A percentile compares a stretch with the other conserved stretches of the same genome.
phyloP scores from a whole-genome alignment of 208 protist genomes.

The Wallacemonas sp. region DNA sequence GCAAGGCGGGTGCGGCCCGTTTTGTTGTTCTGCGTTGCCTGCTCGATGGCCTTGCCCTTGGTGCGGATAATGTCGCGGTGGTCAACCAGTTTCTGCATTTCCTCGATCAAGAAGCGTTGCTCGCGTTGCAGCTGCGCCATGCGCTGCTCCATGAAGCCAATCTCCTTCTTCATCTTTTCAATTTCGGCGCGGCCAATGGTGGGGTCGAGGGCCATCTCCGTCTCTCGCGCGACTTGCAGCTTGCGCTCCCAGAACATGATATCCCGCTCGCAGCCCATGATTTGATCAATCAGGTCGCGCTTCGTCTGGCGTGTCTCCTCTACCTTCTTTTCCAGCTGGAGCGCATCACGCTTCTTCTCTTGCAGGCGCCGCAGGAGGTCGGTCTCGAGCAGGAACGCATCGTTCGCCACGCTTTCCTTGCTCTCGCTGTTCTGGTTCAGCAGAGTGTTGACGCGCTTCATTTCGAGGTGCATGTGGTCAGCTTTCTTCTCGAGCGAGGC shows the following conservation, averaged over 20 bases:
- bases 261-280: conserved; percentile 92
- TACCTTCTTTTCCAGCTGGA: conserved; percentile 89
- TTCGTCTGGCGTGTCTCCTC: conserved; percentile 80
- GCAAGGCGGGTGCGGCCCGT: conserved; percentile 64
- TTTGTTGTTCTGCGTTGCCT: conserved; percentile 62
- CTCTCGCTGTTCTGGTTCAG: conserved; percentile 80
- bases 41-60: conserved; percentile 89
- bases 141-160: conserved; percentile 94
- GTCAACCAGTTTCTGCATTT: conserved; percentile 95
- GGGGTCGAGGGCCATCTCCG: conserved; percentile 94
- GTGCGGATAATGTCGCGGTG: conserved; percentile 92
- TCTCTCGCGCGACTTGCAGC: conserved; percentile 96
- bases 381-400: conserved; percentile 92
- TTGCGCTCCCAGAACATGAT: conserved; percentile 97
- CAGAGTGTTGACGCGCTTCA: conserved; percentile 93
- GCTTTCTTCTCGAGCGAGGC: conserved; percentile 79
- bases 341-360: conserved; percentile 89
- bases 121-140: conserved; percentile 90
- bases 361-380: conserved; percentile 89
- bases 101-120: conserved; percentile 92
- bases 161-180: conserved; percentile 95
- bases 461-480: conserved; percentile 90
- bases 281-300: conserved; percentile 79
- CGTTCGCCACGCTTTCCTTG: conserved; percentile 82
- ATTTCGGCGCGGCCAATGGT: conserved; percentile 93